Conservation (phyloP, 768 basidiomycete genomes). For the Infundibulicybe gibba region DNA sequence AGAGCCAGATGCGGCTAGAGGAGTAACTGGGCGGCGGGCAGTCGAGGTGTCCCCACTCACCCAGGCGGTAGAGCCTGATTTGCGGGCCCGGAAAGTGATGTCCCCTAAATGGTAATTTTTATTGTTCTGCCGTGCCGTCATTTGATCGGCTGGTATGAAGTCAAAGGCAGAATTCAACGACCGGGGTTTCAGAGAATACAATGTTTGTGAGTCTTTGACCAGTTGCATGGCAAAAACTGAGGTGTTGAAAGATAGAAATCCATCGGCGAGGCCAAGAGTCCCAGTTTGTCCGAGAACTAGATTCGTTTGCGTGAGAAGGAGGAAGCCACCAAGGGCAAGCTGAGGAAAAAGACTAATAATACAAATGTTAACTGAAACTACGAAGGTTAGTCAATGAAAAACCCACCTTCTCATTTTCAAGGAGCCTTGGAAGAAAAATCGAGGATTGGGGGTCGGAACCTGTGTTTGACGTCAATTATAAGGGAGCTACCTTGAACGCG, state of each 20-base stretch:
- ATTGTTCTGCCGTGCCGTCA: slow-evolving; percentile 43
- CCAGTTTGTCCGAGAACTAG: slow-evolving; percentile 19
- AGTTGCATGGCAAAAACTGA: slow-evolving; percentile 40
- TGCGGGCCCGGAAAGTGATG: slow-evolving; percentile 47
- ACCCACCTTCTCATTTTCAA: no score
- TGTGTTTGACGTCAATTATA: no score
- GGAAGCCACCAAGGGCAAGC: no score
- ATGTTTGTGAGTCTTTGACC: slow-evolving; percentile 54
- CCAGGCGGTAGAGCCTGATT: slow-evolving; percentile 42
- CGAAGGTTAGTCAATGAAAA: no score
- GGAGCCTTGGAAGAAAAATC: no score
- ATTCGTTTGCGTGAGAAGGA: neutral
- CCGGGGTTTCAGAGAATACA: slow-evolving; percentile 45
- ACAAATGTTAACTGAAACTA: no score
- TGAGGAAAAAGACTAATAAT: no score
- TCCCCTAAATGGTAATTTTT: slow-evolving; percentile 54
- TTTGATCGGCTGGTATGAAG: slow-evolving; percentile 49
- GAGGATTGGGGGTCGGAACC: no score
- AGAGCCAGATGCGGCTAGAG: slow-evolving; percentile 34
- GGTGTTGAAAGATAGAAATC: slow-evolving; percentile 43
- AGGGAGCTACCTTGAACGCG: no score
- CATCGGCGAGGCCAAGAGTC: slow-evolving; percentile 42
- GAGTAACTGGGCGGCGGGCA: slow-evolving; percentile 32
- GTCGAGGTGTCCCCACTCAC: slow-evolving; percentile 41
- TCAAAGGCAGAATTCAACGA: slow-evolving; percentile 32